Evolutionary conservation across 2,329 filamentous ascomycete genomes (phyloP).

Genomic region (Nannizziopsis barbatae): DNA sequence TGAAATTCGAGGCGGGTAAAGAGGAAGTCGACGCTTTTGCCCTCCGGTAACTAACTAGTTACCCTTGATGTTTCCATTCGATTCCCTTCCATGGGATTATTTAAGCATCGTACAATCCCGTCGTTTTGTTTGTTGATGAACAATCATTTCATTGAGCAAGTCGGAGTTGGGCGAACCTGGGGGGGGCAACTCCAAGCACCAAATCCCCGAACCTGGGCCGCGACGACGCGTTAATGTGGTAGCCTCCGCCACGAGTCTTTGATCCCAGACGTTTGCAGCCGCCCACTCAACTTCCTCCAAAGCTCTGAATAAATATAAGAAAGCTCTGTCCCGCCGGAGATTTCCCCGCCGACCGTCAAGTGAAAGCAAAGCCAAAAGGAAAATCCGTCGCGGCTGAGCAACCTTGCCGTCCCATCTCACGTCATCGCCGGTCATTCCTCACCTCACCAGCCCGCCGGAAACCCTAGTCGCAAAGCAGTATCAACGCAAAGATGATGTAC

Average conservation of each 20-base stretch:
- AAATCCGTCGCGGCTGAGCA: not conserved
- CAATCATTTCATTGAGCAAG: too few species aligned
- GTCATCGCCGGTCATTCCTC: conserved; percentile 1
- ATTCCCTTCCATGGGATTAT: not conserved
- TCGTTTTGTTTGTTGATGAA: not conserved
- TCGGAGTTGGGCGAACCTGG: too few species aligned
- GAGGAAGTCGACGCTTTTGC: not conserved
- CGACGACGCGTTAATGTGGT: not conserved
- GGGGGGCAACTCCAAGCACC: not conserved
- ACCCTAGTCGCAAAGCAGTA: not conserved
- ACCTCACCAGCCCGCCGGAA: not conserved
- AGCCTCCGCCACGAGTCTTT: not conserved
- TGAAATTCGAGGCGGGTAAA: not conserved
- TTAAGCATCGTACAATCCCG: not conserved
- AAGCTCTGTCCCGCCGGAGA: not conserved
- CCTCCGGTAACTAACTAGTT: not conserved
- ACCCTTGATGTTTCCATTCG: conserved; percentile 4
- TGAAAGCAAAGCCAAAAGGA: not conserved
- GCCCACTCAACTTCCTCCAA: too few species aligned
- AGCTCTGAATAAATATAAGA: too few species aligned
- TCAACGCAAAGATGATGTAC: conserved; percentile 4
- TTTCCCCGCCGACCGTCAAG: not conserved
- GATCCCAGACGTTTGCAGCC: not conserved
- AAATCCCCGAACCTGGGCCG: not conserved
- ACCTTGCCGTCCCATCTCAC: conserved; percentile 3